Base-by-base conservation (phyloP, 352 stramenopile genomes). In the Phytophthora sojae region DNA sequence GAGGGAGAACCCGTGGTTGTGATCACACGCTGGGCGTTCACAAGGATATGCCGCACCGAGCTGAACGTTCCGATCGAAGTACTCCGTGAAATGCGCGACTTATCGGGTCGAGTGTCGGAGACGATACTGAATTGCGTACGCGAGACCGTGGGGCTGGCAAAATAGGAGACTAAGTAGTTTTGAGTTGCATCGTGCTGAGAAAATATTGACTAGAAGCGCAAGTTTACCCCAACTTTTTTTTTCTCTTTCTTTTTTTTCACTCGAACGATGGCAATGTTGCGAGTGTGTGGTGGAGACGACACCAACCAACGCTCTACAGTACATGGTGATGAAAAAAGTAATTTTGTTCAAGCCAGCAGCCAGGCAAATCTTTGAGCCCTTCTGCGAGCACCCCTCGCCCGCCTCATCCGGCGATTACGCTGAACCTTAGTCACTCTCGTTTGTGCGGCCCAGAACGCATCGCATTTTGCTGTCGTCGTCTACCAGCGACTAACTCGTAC, bases 1-100 rank as follows among this genome's bases (percentile, higher is more conserved):
- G 53, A 78, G 47, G 70, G 57, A 50, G 63, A 76, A 4, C 35
- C 76, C 7, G 71, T 86, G 2, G 57, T 83, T 9, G 68, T 81
- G 37, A 64, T 78, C 35, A 75, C 72, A 52, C 69, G 67, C 14
- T 80, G 70, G 61, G 35, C 70, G 2, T 65, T 72, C 56, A 75
- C 73, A n/a, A 83, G 73, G 30, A 67, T 83, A 25, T 73, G 71
- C 52, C 62, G 61, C n/a, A 64, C 73, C 0, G 53, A 78, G 9
- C 21, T 82, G 19, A 30, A 69, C 30, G 66, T 90, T 3, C 49
- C 79, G 7, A 60, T 54, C 4, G 44, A 61, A 23, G 54, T 60
- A 4, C 70, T 82, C 21, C 74, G 75, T 15, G 71, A 80, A 11
- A 59, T 76, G 35, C 62, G 69, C n/a, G 52, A 72, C 50, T 60